phyloP scores from a whole-genome alignment of 2,329 filamentous ascomycete species.

The Epichloe scottii region DNA sequence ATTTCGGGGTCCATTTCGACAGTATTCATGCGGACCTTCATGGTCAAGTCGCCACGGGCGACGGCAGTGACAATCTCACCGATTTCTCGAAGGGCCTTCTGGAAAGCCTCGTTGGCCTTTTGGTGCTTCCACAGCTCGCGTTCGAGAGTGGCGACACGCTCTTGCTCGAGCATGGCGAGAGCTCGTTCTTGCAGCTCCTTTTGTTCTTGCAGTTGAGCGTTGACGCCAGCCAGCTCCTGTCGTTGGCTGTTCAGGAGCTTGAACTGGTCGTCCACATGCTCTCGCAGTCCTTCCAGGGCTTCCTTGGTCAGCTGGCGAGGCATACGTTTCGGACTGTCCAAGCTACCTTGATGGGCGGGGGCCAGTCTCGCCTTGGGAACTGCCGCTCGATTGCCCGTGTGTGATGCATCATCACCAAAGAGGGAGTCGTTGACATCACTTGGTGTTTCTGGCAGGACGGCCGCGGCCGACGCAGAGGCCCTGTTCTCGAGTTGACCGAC shows the following conservation, averaged over 20 bases:
- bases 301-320: constrained; percentile 56
- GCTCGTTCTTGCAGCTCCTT: constrained; percentile 74
- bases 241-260: constrained; percentile 82
- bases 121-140: constrained; percentile 93
- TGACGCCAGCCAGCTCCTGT: constrained; percentile 73
- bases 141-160: constrained; percentile 81
- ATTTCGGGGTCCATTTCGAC: constrained; percentile 98
- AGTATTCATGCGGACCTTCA: constrained; percentile 90
- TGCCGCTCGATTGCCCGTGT: constrained; percentile 27
- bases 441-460: constrained; percentile 65
- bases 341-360: constrained; percentile 27
- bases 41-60: constrained; percentile 86
- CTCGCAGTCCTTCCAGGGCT: constrained; percentile 72
- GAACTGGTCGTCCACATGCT: constrained; percentile 87
- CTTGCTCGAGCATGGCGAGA: constrained; percentile 69
- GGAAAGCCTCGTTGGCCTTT: constrained; percentile 96
- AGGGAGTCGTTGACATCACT: constrained; percentile 59
- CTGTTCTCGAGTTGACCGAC: constrained; percentile 75
- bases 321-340: constrained; percentile 23
- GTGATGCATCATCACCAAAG: constrained; percentile 42
- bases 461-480: constrained; percentile 46
- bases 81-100: constrained; percentile 92
- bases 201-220: constrained; percentile 73
- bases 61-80: constrained; percentile 96
- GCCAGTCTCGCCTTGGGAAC: constrained; percentile 33